These are phyloP conservation scores for Pontederia crassipes DNA, from an alignment of 176 grass and related monocot genomes.

Conservation along the genomic window DNA sequence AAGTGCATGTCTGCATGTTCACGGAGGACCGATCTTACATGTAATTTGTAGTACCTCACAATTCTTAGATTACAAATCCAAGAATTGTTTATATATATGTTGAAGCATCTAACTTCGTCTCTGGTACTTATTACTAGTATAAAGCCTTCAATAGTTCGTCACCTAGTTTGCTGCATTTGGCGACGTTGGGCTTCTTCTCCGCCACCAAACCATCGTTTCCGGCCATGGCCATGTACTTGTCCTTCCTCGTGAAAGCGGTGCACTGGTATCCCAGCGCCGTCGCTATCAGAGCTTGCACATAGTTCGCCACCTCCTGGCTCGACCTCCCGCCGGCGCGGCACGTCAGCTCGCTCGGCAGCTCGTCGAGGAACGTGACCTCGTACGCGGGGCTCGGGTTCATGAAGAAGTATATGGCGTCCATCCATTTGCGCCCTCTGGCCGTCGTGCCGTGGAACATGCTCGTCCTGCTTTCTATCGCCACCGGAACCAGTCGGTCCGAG, in stretches of 20 bases:
- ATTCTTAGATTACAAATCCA: too few species aligned
- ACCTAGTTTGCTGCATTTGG: neutral
- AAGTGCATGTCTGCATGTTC: too few species aligned
- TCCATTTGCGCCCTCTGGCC: slow-evolving; percentile 15
- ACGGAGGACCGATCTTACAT: too few species aligned
- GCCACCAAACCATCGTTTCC: slow-evolving; percentile 2
- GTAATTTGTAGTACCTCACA: too few species aligned
- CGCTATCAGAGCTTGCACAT: neutral
- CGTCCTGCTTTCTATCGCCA: slow-evolving; percentile 11
- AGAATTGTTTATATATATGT: too few species aligned
- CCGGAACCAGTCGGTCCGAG: slow-evolving; percentile 24
- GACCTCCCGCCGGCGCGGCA: neutral
- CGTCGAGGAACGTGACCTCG: slow-evolving; percentile 9
- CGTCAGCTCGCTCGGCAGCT: slow-evolving; percentile 1
- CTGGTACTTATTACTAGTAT: too few species aligned
- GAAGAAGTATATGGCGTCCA: slow-evolving; percentile 17
- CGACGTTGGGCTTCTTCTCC: neutral
- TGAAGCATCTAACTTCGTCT: too few species aligned
- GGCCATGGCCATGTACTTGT: slow-evolving; percentile 4
- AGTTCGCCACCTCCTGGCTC: slow-evolving; percentile 9
- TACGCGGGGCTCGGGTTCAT: slow-evolving; percentile 18
- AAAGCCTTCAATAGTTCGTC: too few species aligned
- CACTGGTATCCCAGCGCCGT: neutral
- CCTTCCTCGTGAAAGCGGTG: slow-evolving; percentile 9
- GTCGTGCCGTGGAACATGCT: slow-evolving; percentile 24